Evolutionary conservation across 1,139 yeast species (phyloP), one percentile per base, ranked within the genome.

Genomic region (Arxiozyma telluris): DNA sequence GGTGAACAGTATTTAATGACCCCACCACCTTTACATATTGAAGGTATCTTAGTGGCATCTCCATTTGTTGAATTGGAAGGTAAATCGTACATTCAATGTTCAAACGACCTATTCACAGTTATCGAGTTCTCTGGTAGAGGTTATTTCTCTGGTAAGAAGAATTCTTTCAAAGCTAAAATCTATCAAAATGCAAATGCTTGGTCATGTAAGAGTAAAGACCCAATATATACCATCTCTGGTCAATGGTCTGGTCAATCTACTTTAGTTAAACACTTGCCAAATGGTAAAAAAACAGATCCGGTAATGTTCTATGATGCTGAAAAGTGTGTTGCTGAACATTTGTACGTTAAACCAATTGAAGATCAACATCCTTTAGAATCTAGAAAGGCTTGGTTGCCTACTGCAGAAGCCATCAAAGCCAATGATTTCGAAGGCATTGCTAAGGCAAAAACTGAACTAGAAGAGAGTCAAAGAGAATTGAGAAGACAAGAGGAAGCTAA

Each of bases 51-150:
- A 58, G 83, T 87, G 59, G 97, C 96, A 5, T 78, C 95, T 3
- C 98, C 98, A 38, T 90, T 84, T 71, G 91, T 87, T 45, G 96
- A 87, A 70, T 78, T 93, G 59, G 97, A 91, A 67, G 96, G 96
- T 55, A 83, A 83, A 59, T 80, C 95, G 20, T 82, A 75, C 66
- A 88, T 93, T 64, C 95, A 87, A 71, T 77, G 90, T 45, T 83
- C 94, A 7, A 77, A 81, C 52, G 98, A 98, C 11, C 85, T 82
- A 71, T 71, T 78, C 59, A 80, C 93, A 18, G 78, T 80, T 23
- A 74, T 93, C 59, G 96, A 88, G 64, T 93, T 81, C 72, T 78
- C 87, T 49, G 98, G 98, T 44, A 83, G 93, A 70, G 98, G 98
- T 30, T 93, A 90, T 75, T 88, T 93, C 68, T 79, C 90, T 20